Evolutionary conservation across 768 basidiomycete genomes (phyloP).

Genomic region (Suillus subalutaceus): DNA sequence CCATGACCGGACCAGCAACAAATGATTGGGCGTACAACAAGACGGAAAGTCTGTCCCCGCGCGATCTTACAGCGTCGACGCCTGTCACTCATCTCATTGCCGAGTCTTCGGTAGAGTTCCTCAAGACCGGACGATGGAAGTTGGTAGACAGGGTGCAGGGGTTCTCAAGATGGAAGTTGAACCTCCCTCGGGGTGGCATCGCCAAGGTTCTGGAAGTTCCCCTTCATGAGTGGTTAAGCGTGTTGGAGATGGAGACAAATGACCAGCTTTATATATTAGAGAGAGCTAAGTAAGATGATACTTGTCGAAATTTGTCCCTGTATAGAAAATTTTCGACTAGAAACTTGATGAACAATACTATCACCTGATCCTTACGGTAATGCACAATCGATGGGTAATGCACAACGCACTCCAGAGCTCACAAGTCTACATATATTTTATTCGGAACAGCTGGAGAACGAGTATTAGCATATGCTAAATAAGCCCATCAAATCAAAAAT

Average conservation of each 20-base stretch:
- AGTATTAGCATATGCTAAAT: no score
- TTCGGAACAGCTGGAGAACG: no score
- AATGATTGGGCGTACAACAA: slow-evolving; percentile 76
- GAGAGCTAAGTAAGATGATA: slow-evolving; percentile 20
- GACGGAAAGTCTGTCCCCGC: slow-evolving; percentile 62
- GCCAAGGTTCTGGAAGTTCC: slow-evolving; percentile 26
- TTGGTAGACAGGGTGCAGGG: slow-evolving; percentile 46
- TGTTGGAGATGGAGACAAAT: slow-evolving; percentile 41
- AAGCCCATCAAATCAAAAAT: no score
- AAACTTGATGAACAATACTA: no score
- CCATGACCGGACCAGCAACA: slow-evolving; percentile 18
- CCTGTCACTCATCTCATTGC: slow-evolving; percentile 67
- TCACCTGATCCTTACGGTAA: no score
- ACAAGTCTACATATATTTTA: no score
- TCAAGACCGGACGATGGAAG: slow-evolving; percentile 41
- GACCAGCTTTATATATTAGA: slow-evolving; percentile 56
- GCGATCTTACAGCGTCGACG: slow-evolving; percentile 40
- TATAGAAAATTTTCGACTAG: not conserved
- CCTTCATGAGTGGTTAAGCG: slow-evolving; percentile 23
- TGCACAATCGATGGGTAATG: no score
- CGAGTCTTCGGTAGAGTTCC: slow-evolving; percentile 38
- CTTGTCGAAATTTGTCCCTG: not conserved
- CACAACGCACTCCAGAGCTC: no score
- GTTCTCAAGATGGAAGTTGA: slow-evolving; percentile 45
- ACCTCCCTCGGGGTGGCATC: slow-evolving; percentile 23